These are phyloP conservation scores for Tulasnella sp. DNA, from an alignment of 768 basidiomycete genomes.

Conservation along the genomic window DNA sequence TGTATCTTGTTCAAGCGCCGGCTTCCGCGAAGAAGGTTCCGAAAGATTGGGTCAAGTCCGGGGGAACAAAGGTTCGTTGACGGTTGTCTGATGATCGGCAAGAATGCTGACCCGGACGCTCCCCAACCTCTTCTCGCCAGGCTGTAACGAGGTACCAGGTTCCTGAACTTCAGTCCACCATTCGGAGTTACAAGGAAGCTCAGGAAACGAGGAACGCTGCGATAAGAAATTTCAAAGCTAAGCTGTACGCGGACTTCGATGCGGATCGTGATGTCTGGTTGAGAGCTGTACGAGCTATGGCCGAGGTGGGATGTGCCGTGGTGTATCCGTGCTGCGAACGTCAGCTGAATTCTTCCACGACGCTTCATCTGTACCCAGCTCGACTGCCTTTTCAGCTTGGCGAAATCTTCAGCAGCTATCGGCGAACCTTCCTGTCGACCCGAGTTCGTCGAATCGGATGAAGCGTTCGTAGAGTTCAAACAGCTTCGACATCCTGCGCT, in stretches of 20 bases:
- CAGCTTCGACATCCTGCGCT: constrained; percentile 84
- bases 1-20: constrained; percentile 74
- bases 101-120: background rate
- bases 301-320: constrained; percentile 40
- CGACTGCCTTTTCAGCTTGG: constrained; percentile 89
- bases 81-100: background rate
- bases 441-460: constrained; percentile 67
- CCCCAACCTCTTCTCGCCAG: no score
- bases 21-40: constrained; percentile 54
- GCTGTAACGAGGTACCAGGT: constrained; percentile 66
- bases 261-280: constrained; percentile 70
- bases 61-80: constrained; percentile 59
- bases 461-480: constrained; percentile 77
- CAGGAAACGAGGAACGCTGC: constrained; percentile 73
- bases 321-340: background rate
- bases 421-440: constrained; percentile 94
- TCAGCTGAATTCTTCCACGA: background rate
- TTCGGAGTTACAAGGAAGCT: constrained; percentile 84
- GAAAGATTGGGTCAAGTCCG: constrained; percentile 68
- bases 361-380: constrained; percentile 27
- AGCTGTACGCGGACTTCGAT: constrained; percentile 73
- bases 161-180: constrained; percentile 52
- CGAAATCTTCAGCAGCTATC: constrained; percentile 77
- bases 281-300: constrained; percentile 69
- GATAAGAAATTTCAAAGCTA: constrained; percentile 72